phyloP scores from a whole-genome alignment of 2,329 filamentous ascomycete species.

The Mycosphaerella arachidis region DNA sequence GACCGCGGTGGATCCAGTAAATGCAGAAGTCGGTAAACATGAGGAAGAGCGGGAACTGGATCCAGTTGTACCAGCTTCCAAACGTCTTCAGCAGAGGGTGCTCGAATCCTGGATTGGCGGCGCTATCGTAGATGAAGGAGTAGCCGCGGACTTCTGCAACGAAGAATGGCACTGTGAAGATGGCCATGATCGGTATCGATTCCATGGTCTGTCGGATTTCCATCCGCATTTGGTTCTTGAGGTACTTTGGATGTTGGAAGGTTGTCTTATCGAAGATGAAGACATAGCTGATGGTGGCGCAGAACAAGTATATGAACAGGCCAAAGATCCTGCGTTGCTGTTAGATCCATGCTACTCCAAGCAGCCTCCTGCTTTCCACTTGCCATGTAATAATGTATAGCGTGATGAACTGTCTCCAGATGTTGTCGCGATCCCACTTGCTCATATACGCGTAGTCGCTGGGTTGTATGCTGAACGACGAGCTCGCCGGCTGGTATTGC shows the following conservation, averaged over 20 bases:
- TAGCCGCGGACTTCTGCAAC: slow-evolving; percentile 77
- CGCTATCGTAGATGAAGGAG: slow-evolving; percentile 79
- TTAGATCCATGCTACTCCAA: not conserved
- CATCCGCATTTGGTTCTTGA: slow-evolving; percentile 84
- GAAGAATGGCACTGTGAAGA: slow-evolving; percentile 78
- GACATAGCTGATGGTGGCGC: slow-evolving; percentile 75
- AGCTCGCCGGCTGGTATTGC: slow-evolving; percentile 67
- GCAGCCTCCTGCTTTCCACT: slow-evolving; percentile 10
- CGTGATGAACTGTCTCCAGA: slow-evolving; percentile 67
- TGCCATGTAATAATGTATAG: slow-evolving; percentile 86
- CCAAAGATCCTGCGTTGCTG: slow-evolving; percentile 72
- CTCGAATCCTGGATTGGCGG: slow-evolving; percentile 25
- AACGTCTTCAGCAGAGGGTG: slow-evolving; percentile 28
- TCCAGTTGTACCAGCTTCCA: slow-evolving; percentile 58
- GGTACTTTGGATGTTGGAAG: slow-evolving; percentile 84
- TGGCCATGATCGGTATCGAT: slow-evolving; percentile 75
- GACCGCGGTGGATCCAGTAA: slow-evolving; percentile 84
- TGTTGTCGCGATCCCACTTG: slow-evolving; percentile 70
- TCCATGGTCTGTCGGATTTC: slow-evolving; percentile 77
- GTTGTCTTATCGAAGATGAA: slow-evolving; percentile 91
- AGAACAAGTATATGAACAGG: slow-evolving; percentile 75
- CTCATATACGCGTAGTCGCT: slow-evolving; percentile 75
- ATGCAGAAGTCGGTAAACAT: slow-evolving; percentile 84
- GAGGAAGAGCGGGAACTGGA: slow-evolving; percentile 85
- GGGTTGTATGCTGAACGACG: slow-evolving; percentile 65